A percentile compares a stretch with the other conserved stretches of the same genome.
phyloP scores from a whole-genome alignment of 2,329 filamentous ascomycete species.

The Colletotrichum sojae region DNA sequence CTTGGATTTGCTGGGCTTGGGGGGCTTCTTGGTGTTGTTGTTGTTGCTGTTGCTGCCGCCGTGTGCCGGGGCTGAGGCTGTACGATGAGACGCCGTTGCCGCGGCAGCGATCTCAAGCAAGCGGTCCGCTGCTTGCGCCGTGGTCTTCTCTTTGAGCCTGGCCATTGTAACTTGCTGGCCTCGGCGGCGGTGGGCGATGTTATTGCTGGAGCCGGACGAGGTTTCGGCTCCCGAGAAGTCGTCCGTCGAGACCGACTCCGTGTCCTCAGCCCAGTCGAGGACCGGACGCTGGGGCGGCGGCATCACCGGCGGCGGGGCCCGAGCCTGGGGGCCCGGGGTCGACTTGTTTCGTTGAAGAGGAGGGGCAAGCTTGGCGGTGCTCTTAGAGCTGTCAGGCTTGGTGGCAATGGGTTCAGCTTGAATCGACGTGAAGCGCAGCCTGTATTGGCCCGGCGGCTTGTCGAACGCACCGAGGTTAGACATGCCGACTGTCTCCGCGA shows the following conservation, averaged over 20 bases:
- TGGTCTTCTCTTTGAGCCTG: slow-evolving; percentile 12
- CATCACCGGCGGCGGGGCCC: background rate
- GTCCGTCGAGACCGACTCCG: slow-evolving; percentile 33
- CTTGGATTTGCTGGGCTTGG: slow-evolving; percentile 22
- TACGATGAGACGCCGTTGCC: slow-evolving; percentile 1
- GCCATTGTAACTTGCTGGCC: too few species aligned
- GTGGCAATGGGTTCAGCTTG: background rate
- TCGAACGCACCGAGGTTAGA: slow-evolving; percentile 53
- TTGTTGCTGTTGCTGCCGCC: background rate
- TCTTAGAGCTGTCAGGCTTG: background rate
- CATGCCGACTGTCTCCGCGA: slow-evolving; percentile 56
- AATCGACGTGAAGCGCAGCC: slow-evolving; percentile 9
- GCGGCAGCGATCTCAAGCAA: slow-evolving; percentile 25
- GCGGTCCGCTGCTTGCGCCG: slow-evolving; percentile 15
- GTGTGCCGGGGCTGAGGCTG: slow-evolving; percentile 1
- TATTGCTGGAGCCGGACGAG: slow-evolving; percentile 13
- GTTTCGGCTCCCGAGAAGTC: slow-evolving; percentile 28
- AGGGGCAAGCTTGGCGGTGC: background rate
- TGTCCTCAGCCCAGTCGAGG: slow-evolving; percentile 39
- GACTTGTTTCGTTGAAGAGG: background rate
- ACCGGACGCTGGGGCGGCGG: slow-evolving; percentile 9
- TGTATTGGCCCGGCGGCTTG: slow-evolving; percentile 40
- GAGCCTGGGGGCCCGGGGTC: background rate
- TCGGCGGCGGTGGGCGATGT: slow-evolving; percentile 1
- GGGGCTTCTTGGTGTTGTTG: slow-evolving; percentile 3